Percentiles rank a stretch among this genome's conserved stretches.
These are phyloP conservation scores for Cryptococcus depauperatus DNA, from an alignment of 1,284 basidiomycete species.

Conservation along the genomic window DNA sequence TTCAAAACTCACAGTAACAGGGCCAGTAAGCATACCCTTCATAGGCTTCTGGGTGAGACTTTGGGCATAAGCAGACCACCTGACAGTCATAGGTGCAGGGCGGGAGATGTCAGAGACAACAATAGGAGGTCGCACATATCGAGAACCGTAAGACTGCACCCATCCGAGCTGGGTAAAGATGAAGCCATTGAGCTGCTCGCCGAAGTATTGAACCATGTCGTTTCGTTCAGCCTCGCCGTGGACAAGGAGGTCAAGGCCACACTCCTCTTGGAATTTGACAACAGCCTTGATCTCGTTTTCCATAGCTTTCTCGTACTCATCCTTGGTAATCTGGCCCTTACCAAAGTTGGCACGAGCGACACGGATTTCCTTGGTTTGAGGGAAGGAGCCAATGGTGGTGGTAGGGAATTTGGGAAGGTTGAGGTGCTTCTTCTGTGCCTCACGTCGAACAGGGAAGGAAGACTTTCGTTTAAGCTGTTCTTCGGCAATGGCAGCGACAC, in stretches of 20 bases:
- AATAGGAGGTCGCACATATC: slow-evolving; percentile 98
- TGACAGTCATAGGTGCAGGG: slow-evolving; percentile 86
- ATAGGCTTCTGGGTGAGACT: slow-evolving; percentile 88
- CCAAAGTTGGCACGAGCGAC: slow-evolving; percentile 86
- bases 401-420: slow-evolving; percentile 96
- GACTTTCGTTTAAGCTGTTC: slow-evolving; percentile 85
- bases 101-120: slow-evolving; percentile 98
- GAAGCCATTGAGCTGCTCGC: slow-evolving; percentile 91
- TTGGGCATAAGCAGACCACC: slow-evolving; percentile 96
- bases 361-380: slow-evolving; percentile 99
- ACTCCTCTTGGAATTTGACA: slow-evolving; percentile 92
- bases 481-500: slow-evolving; percentile 82
- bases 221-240: slow-evolving; percentile 99
- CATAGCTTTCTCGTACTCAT: slow-evolving; percentile 96
- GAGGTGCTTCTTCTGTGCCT: slow-evolving; percentile 81
- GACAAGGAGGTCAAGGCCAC: slow-evolving; percentile 93
- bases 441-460: slow-evolving; percentile 78
- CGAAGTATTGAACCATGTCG: slow-evolving; percentile 99
- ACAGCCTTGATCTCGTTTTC: slow-evolving; percentile 94
- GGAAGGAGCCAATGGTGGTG: slow-evolving; percentile 98
- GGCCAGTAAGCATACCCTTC: slow-evolving; percentile 99
- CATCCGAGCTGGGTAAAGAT: slow-evolving; percentile 83
- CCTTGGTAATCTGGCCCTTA: slow-evolving; percentile 82
- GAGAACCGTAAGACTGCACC: slow-evolving; percentile 85
- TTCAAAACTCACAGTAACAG: slow-evolving; percentile 55